Evolutionary conservation across 306 rosid species (phyloP), one percentile per base, ranked within the genome.

Genomic region (Fragaria vesca): DNA sequence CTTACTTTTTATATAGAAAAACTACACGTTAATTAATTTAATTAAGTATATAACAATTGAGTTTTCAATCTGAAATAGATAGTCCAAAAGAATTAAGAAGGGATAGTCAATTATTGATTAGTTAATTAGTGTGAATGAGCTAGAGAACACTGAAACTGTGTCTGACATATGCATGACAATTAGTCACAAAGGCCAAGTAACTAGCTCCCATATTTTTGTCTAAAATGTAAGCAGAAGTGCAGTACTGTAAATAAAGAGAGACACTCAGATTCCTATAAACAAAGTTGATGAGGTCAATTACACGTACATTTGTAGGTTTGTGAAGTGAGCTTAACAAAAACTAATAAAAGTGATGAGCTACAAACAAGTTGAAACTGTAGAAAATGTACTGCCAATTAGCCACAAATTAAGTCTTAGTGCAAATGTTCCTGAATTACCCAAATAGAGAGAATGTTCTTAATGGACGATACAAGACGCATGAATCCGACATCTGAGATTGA

Each of bases 101-200:
- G 20, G 15, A 28, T 30, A 15, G 24, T 73, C 52, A 21, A 74
- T 74, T 57, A 15, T 13, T 74, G 42, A 46, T 46, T 62, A 43
- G 36, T 60, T 43, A 61, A 61, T 74, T 45, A 58, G 20, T 43
- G 58, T 74, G 69, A 21, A 45, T 74, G 69, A 21, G 7, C 1
- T 30, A 4, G 54, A 24, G 28, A 21, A 21, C 66, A 11, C 4
- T 11, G 63, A 6, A 4, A 24, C 42, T 16, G 15, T 60, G 12
- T 17, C 7, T 69, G 78, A 61, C 78, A 75, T 18, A 60, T 45
- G 78, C 77, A 24, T 58, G 57, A 74, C 77, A n/a, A 51, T 42
- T 7, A 9, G 11, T 62, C 38, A 13, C 67, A 28, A 26, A 62
- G 18, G 62, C 45, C 46, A 50, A 51, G 15, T 28, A 28, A 28